A percentile compares a stretch with the other conserved stretches of the same genome.
Evolutionary conservation across 352 stramenopile species (phyloP).

Genomic region (Globisporangium cylindrosporum): DNA sequence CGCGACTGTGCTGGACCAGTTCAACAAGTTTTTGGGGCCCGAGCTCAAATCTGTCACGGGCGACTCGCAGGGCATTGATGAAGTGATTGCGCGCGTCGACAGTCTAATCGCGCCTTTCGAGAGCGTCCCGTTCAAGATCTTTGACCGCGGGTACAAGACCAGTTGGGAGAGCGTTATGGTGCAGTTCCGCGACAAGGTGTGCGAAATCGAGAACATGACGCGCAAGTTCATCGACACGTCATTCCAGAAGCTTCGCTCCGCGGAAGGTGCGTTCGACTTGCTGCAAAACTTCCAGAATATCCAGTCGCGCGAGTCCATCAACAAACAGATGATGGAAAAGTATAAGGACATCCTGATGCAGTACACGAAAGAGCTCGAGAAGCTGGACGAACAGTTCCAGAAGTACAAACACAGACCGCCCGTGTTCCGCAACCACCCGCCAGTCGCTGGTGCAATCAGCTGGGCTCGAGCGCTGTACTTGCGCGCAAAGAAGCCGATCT

Average conservation of each 20-base stretch:
- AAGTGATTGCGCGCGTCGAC: conserved; percentile 90
- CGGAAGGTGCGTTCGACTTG: conserved; percentile 94
- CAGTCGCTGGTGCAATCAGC: conserved; percentile 81
- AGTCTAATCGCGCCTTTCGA: conserved; percentile 85
- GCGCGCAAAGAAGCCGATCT: conserved; percentile 92
- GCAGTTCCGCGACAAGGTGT: conserved; percentile 92
- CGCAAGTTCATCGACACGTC: conserved; percentile 94
- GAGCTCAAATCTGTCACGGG: conserved; percentile 95
- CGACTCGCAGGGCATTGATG: conserved; percentile 92
- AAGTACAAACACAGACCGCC: conserved; percentile 75
- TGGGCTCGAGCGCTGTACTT: conserved; percentile 86
- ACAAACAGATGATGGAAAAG: conserved; percentile 96
- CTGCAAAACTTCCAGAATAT: conserved; percentile 98
- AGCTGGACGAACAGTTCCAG: conserved; percentile 90
- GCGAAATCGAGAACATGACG: conserved; percentile 94
- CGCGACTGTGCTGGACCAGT: conserved; percentile 91
- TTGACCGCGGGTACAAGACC: conserved; percentile 93
- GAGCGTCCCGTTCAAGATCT: conserved; percentile 91
- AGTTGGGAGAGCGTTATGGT: conserved; percentile 95
- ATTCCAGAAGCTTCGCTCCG: conserved; percentile 94
- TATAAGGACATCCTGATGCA: conserved; percentile 96
- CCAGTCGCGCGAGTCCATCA: conserved; percentile 93
- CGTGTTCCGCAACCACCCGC: conserved; percentile 93
- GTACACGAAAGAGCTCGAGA: conserved; percentile 95
- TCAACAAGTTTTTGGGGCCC: conserved; percentile 94